phyloP scores from a whole-genome alignment of 2,329 filamentous ascomycete species.

The Dothiorella sarmentorum region DNA sequence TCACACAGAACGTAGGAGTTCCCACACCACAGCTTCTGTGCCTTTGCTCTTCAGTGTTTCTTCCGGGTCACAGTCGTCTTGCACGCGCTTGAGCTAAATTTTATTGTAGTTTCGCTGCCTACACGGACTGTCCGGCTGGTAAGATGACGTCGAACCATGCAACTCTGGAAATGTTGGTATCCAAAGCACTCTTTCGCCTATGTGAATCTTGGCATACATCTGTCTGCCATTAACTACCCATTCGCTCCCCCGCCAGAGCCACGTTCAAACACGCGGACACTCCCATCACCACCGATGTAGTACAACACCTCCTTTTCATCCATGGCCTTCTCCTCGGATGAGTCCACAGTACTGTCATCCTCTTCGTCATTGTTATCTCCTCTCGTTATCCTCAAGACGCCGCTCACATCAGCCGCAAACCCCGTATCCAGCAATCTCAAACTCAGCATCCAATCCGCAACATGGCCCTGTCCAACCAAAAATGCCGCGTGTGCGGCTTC shows the following conservation, averaged over 20 bases:
- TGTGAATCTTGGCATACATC: too few species aligned
- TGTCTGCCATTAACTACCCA: neutral
- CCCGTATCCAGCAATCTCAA: slow-evolving; percentile 79
- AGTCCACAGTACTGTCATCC: slow-evolving; percentile 33
- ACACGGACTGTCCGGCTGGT: too few species aligned
- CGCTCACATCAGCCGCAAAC: slow-evolving; percentile 85
- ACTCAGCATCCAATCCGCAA: slow-evolving; percentile 67
- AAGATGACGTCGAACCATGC: too few species aligned
- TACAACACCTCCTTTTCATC: slow-evolving; percentile 73
- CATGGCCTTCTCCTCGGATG: slow-evolving; percentile 20
- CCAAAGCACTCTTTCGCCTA: too few species aligned
- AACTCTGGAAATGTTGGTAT: too few species aligned
- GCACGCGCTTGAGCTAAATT: too few species aligned
- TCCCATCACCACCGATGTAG: slow-evolving; percentile 73
- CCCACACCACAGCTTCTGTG: too few species aligned
- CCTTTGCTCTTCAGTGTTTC: too few species aligned
- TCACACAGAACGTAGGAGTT: too few species aligned
- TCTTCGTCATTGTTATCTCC: slow-evolving; percentile 46
- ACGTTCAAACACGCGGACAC: slow-evolving; percentile 78
- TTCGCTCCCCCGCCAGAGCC: slow-evolving; percentile 48
- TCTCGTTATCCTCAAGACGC: slow-evolving; percentile 72
- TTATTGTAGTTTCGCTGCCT: too few species aligned
- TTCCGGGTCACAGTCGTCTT: too few species aligned
- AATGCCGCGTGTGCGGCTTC: slow-evolving; percentile 72
- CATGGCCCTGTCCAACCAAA: slow-evolving; percentile 68